Conservation (phyloP, 2,329 filamentous ascomycete species). For the Calonectria montana region DNA sequence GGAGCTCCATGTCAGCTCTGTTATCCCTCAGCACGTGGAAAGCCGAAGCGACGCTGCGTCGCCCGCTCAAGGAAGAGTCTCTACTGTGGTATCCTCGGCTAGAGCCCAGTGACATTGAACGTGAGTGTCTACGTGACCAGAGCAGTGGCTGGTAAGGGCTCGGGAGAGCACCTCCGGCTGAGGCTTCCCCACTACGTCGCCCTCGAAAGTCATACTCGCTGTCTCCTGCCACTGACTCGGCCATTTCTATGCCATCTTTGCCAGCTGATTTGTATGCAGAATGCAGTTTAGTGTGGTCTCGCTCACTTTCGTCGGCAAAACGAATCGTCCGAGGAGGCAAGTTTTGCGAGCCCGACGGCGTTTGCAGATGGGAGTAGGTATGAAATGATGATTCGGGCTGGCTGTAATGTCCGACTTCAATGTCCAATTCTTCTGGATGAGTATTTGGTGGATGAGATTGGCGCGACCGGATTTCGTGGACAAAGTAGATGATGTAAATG, state of each 20-base stretch:
- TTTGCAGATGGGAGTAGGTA: not conserved
- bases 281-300: not conserved
- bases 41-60: constrained; percentile 10
- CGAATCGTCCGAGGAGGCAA: constrained; percentile 42
- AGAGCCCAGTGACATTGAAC: constrained; percentile 41
- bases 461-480: constrained; percentile 79
- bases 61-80: constrained; percentile 31
- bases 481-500: constrained; percentile 78
- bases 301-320: constrained; percentile 38
- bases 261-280: not conserved
- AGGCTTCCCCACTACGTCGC: not conserved
- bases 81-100: constrained; percentile 30
- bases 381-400: not conserved
- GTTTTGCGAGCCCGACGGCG: constrained; percentile 19
- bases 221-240: constrained; percentile 17
- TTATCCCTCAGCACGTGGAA: constrained; percentile 8
- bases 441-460: constrained; percentile 67
- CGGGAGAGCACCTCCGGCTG: not conserved
- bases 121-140: constrained; percentile 37
- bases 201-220: not conserved
- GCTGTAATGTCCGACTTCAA: constrained; percentile 50
- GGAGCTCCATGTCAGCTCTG: constrained; percentile 21
- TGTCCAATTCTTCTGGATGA: constrained; percentile 70
- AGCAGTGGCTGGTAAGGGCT: constrained; percentile 33
- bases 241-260: constrained; percentile 1